Evolutionary conservation across 1,139 yeast genomes (phyloP), one percentile per base, ranked within the genome.

Genomic region (Diutina sp.): DNA sequence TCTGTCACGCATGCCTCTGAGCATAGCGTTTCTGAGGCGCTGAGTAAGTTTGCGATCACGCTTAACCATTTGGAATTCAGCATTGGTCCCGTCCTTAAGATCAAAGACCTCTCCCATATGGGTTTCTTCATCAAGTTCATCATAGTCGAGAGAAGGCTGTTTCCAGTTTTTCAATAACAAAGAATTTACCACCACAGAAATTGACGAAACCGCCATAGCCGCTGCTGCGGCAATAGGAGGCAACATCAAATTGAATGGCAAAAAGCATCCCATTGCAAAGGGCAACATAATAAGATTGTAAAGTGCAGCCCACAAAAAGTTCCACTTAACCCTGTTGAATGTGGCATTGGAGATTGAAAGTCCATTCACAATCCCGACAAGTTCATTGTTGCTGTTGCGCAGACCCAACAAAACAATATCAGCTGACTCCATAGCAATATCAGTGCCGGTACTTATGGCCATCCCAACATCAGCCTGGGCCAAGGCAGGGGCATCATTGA

Each of bases 361-460:
- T 0, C 97, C 89, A 58, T 85, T 81, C 9, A 85, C 76, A 14
- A 91, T 83, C 28, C 91, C 93, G 30, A 73, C 67, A 55, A 90
- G 71, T 47, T 83, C 82, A 54, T 72, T 69, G 62, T 52, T 72
- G 29, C 58, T 60, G 12, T 60, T 61, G 45, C 63, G 63, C 32
- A 63, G 61, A 3, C 72, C 71, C 63, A 76, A 66, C 44, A 95
- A 73, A n/a, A 93, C 97, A 47, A 91, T 80, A 67, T 90, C 97
- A 0, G 99, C 97, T 30, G 96, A 90, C 62, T 91, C 97, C 63
- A 93, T 87, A 2, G 99, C 99, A 61, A 93, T 89, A 65, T 93
- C 98, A 0, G 98, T 89, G 2, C 98, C 97, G 0, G 95, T 82
- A 30, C 95, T 85, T 59, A 93, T 82, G 7, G 98, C 95, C 66